Conservation (phyloP, 2,329 filamentous ascomycete genomes). For the Alternaria longipes region DNA sequence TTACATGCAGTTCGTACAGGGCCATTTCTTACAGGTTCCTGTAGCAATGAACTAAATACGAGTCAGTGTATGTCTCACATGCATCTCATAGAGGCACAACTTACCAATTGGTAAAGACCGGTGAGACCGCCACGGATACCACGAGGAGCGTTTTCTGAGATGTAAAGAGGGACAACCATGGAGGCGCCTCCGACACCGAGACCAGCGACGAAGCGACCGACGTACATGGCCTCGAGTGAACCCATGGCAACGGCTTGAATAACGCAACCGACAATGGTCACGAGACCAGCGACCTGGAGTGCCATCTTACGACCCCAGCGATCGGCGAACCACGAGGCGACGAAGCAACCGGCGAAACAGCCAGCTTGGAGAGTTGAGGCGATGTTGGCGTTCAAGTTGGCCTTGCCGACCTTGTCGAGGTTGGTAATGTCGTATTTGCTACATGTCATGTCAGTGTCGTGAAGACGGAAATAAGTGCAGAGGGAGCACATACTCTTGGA, state of each 20-base stretch:
- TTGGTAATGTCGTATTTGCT: slow-evolving; percentile 64
- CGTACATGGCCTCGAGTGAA: slow-evolving; percentile 69
- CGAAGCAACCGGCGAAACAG: slow-evolving; percentile 70
- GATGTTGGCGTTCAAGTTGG: slow-evolving; percentile 71
- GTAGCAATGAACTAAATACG: neutral
- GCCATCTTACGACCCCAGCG: slow-evolving; percentile 64
- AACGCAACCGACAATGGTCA: slow-evolving; percentile 69
- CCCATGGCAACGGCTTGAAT: slow-evolving; percentile 71
- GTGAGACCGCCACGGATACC: slow-evolving; percentile 68
- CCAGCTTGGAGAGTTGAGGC: slow-evolving; percentile 76
- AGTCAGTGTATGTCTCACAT: too few relatives aligned
- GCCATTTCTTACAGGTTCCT: neutral
- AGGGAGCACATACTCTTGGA: slow-evolving; percentile 59
- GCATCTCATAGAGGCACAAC: too few relatives aligned
- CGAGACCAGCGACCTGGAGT: slow-evolving; percentile 65
- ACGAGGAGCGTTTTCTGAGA: slow-evolving; percentile 68
- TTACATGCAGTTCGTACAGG: neutral
- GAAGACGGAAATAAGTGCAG: slow-evolving; percentile 6
- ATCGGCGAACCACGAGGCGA: slow-evolving; percentile 65
- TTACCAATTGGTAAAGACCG: slow-evolving; percentile 56
- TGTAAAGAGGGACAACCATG: slow-evolving; percentile 68
- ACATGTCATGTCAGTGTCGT: slow-evolving; percentile 8
- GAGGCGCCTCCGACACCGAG: slow-evolving; percentile 62
- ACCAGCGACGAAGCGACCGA: slow-evolving; percentile 69
- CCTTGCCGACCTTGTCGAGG: slow-evolving; percentile 53